Percentiles rank a stretch among this genome's conserved stretches.
Evolutionary conservation across 2,329 filamentous ascomycete species (phyloP).

Genomic region (Exophiala sp.): DNA sequence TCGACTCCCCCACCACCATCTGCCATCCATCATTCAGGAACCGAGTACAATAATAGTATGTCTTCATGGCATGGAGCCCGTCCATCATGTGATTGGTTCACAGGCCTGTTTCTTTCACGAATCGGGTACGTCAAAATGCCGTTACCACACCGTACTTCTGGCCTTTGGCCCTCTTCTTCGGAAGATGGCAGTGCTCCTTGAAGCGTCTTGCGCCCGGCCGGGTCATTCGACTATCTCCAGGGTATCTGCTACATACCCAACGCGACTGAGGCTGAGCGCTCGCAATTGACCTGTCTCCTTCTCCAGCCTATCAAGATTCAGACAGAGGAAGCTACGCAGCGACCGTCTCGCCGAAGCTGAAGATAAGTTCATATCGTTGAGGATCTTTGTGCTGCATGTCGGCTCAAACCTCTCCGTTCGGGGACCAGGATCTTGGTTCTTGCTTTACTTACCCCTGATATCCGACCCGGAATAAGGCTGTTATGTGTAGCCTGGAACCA

Average conservation of each 20-base stretch:
- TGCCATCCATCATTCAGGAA: conserved; percentile 9
- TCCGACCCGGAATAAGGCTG: too few relatives aligned
- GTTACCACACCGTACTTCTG: background rate
- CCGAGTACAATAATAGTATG: conserved; percentile 3
- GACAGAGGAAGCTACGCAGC: background rate
- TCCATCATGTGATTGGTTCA: conserved; percentile 11
- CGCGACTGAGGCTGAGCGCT: conserved; percentile 15
- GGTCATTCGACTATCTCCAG: background rate
- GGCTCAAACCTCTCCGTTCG: too few relatives aligned
- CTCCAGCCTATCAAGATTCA: background rate
- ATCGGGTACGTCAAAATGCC: conserved; percentile 7
- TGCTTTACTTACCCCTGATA: too few relatives aligned
- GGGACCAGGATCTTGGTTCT: too few relatives aligned
- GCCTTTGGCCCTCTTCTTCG: background rate
- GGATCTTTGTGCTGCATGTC: background rate
- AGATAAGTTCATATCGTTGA: too few relatives aligned
- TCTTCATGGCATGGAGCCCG: background rate
- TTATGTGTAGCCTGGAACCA: too few relatives aligned
- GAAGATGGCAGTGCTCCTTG: background rate
- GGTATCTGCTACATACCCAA: background rate
- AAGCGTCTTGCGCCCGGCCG: background rate
- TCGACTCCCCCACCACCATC: background rate
- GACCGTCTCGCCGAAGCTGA: background rate
- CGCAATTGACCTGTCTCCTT: background rate
- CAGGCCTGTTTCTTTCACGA: background rate